Conservation (phyloP, 495 filamentous ascomycete genomes). For the Xylona heveae region DNA sequence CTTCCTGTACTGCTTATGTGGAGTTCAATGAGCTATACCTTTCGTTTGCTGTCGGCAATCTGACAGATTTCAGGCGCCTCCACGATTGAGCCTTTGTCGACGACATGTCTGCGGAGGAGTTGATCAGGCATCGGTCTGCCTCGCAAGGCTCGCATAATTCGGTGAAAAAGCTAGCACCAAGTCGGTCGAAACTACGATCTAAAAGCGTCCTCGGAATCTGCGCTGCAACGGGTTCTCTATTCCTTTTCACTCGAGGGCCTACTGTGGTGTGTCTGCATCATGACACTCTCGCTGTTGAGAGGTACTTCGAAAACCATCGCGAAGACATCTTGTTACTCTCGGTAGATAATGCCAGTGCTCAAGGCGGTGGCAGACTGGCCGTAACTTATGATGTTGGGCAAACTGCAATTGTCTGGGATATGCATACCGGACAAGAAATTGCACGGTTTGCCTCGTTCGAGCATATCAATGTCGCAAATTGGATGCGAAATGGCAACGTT, state of each 20-base stretch:
- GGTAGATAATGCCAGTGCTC: slow-evolving; percentile 82
- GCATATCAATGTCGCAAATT: slow-evolving; percentile 60
- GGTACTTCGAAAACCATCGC: slow-evolving; percentile 64
- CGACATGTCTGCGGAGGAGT: slow-evolving; percentile 25
- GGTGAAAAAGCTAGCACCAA: neutral
- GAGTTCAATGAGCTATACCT: no score
- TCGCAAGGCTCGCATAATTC: slow-evolving; percentile 31
- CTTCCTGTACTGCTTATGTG: no score
- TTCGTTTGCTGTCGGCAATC: no score
- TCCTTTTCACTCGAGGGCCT: slow-evolving; percentile 66
- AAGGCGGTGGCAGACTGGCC: slow-evolving; percentile 63
- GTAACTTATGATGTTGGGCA: slow-evolving; percentile 85
- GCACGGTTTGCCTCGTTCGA: slow-evolving; percentile 83
- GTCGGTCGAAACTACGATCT: slow-evolving; percentile 13
- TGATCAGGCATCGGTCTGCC: slow-evolving; percentile 36
- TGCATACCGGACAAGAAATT: slow-evolving; percentile 78
- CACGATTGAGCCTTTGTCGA: no score
- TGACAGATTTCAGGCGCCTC: no score
- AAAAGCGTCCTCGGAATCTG: slow-evolving; percentile 53
- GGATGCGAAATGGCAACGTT: slow-evolving; percentile 96
- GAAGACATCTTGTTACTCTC: slow-evolving; percentile 67
- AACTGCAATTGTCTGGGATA: slow-evolving; percentile 92
- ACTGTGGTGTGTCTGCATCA: slow-evolving; percentile 67
- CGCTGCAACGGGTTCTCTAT: slow-evolving; percentile 68
- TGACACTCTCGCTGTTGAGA: slow-evolving; percentile 77